Evolutionary conservation across 2,329 filamentous ascomycete genomes (phyloP), one percentile per base, ranked within the genome.

Genomic region (Ceratocystis colombiana): DNA sequence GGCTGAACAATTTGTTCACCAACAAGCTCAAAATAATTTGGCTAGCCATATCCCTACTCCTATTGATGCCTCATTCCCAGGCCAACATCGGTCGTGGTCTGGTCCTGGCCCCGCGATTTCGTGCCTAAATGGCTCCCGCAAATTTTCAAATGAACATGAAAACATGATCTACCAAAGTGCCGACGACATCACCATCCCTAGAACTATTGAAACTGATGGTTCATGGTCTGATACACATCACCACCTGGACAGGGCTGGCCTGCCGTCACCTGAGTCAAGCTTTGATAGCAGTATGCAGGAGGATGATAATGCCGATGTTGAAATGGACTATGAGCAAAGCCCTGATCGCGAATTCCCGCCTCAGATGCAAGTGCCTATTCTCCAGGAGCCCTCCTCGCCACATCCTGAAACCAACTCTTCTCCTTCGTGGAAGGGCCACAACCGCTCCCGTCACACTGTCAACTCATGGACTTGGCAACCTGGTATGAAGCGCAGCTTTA

Each of bases 401-500:
- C 45, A 48, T 33, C 64, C 48, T 5, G 66, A 68, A 37, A 37
- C 64, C 8, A 55, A 48, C 55, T 59, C 66, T 25, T 81, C 79
- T 6, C 79, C 80, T 0, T 77, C 78, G 5, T 76, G 80, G 45
- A 80, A 79, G 71, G 82, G 83, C 10, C 83, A 85, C 71, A 79
- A 79, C 12, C 79, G 83, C 64, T 84, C 80, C 69, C 80, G 80
- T 65, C 83, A 85, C 70, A 85, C 83, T 0, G 74, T 85, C 66
- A 83, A 84, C 72, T 79, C 78, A 66, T 85, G 82, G 83, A 85
- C 83, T 1, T 77, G 79, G 71, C 81, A 84, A 68, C 82, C 82
- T 0, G 82, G 83, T 70, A 84, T 84, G 81, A 88, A 87, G 75
- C 84, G 83, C 73, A 84, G 82, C 68, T 87, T 91, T 73, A 88